phyloP scores from a whole-genome alignment of 257 asterid genomes.

The Verbascum thapsus region DNA sequence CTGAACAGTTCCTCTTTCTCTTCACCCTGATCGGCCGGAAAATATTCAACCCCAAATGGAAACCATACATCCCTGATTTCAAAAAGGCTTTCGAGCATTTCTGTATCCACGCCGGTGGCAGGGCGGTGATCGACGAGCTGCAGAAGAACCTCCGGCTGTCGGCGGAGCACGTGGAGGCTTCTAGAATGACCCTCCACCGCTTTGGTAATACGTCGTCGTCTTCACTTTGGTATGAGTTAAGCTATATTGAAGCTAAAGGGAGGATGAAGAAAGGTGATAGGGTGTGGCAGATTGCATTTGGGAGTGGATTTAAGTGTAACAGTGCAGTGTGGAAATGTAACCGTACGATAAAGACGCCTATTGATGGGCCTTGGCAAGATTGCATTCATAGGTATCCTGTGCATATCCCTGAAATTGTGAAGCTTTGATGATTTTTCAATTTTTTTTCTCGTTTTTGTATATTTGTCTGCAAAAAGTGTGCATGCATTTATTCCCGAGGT shows the following conservation, averaged over 20 bases:
- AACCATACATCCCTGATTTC: constrained; percentile 84
- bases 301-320: constrained; percentile 86
- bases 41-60: constrained; percentile 80
- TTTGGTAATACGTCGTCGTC: constrained; percentile 85
- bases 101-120: constrained; percentile 85
- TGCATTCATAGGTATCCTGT: constrained; percentile 84
- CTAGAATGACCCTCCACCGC: constrained; percentile 82
- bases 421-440: constrained; percentile 43
- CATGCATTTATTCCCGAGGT: constrained; percentile 22
- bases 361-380: constrained; percentile 75
- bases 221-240: constrained; percentile 77
- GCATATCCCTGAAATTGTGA: constrained; percentile 72
- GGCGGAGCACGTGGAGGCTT: constrained; percentile 89
- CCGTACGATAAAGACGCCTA: constrained; percentile 54
- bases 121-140: constrained; percentile 91
- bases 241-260: constrained; percentile 75
- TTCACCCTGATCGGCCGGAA: constrained; percentile 81
- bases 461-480: constrained; percentile 29
- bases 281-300: constrained; percentile 88
- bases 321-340: constrained; percentile 88
- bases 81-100: constrained; percentile 83
- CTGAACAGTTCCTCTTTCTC: constrained; percentile 74
- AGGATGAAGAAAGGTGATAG: constrained; percentile 78
- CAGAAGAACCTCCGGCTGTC: constrained; percentile 84
- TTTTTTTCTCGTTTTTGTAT: neutral